Evolutionary conservation across 257 asterid species (phyloP), one percentile per base, ranked within the genome.

Genomic region (Solanum neorickii): DNA sequence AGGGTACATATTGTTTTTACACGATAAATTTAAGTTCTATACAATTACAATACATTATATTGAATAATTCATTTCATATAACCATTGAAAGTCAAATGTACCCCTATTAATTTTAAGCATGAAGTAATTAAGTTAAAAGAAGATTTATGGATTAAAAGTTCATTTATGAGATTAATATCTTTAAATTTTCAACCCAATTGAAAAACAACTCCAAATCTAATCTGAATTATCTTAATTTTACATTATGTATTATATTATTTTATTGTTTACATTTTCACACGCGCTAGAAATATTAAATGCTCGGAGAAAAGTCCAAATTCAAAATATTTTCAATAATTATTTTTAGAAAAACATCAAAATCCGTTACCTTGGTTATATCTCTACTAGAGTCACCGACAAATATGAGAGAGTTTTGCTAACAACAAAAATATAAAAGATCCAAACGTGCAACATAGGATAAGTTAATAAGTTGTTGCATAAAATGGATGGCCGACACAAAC

Each of bases 281-380:
- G 0, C 16, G 0, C 16, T 25, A 25, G 25, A 18, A 18, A 10
- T 56, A 56, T 56, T 9, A 7, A 56, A 2, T 56, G 3, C n/a
- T 56, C 20, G 10, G n/a, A 56, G n/a, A 49, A 49, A 49, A 49
- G 23, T 49, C 3, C 18, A 49, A 49, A 21, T 21, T 6, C 18
- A 49, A 16, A 3, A 20, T 16, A 21, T 49, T 16, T 49, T 49
- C 60, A 49, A 49, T 49, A 49, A 49, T 6, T 49, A 6, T 15
- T 6, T 49, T 8, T 49, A 49, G 6, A 49, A 16, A 49, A 49
- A 49, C 18, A 49, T 49, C 60, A 49, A 9, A 49, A 49, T 5
- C 23, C 1, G 23, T 49, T 49, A 49, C 23, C 60, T 49, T 49
- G 25, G 44, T 72, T 8, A 18, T 72, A 72, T 72, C 78, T 10